Conservation (phyloP, 305 asterid species). For the Rubia peregrina region DNA sequence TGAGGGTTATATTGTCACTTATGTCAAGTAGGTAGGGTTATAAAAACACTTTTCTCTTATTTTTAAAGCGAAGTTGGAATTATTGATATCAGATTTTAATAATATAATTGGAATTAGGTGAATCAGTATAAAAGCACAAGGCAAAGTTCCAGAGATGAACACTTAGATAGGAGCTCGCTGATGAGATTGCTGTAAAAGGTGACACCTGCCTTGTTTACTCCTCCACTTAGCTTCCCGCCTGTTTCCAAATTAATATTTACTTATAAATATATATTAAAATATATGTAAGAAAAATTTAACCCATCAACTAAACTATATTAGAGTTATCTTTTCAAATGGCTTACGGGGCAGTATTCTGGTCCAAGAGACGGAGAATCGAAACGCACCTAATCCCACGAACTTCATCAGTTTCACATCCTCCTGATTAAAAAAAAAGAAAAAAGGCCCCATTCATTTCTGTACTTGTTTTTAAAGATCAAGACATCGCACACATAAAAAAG, state of each 20-base stretch:
- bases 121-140: no score
- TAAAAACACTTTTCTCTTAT: no score
- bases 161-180: neutral
- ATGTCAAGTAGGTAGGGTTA: no score
- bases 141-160: neutral
- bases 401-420: slow-evolving; percentile 24
- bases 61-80: neutral
- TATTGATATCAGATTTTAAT: no score
- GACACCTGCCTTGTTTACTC: neutral
- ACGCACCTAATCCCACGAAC: slow-evolving; percentile 20
- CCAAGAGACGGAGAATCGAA: slow-evolving; percentile 27
- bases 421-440: neutral
- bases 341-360: slow-evolving; percentile 25
- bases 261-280: neutral
- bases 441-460: no score
- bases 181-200: neutral
- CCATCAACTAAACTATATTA: no score
- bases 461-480: no score
- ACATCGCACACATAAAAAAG: no score
- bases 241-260: neutral
- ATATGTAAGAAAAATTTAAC: no score
- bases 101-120: no score
- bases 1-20: no score
- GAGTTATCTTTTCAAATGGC: neutral
- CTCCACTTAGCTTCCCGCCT: neutral